These are phyloP conservation scores for Neckera pumila DNA, from an alignment of 225 moss, liverwort and hornwort genomes.

Conservation along the genomic window DNA sequence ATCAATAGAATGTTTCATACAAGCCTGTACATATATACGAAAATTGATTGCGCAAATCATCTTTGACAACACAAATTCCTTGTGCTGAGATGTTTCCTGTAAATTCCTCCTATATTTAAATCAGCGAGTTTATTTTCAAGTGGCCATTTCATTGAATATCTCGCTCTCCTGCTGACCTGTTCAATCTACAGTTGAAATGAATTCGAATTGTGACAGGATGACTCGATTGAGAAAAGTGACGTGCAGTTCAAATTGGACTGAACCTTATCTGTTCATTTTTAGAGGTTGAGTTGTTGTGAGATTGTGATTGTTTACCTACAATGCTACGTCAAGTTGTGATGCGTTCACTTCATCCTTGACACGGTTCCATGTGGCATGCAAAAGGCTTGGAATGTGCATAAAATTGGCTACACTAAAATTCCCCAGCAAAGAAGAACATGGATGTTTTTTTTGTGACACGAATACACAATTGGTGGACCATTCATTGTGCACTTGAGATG, in stretches of 20 bases:
- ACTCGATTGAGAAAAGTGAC: neutral
- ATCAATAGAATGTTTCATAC: neutral
- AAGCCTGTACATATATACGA: slow-evolving; percentile 1
- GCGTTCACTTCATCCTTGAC: neutral
- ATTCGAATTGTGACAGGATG: neutral
- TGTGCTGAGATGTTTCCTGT: neutral
- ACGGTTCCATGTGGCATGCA: neutral
- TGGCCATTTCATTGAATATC: too few species aligned
- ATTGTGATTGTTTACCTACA: neutral
- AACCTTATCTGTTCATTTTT: neutral
- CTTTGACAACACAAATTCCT: neutral
- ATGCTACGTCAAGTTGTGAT: neutral
- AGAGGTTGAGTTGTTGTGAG: too few species aligned
- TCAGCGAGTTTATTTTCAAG: neutral
- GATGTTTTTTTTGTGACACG: too few species aligned
- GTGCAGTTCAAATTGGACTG: neutral
- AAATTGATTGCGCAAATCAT: neutral
- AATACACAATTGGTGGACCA: too few species aligned
- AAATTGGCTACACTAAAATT: too few species aligned
- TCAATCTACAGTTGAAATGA: too few species aligned
- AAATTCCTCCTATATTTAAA: neutral
- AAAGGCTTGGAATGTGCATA: neutral
- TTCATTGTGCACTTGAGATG: too few species aligned
- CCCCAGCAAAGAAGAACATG: too few species aligned
- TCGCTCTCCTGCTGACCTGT: neutral